Evolutionary conservation across 192 early-diverging fungal genomes (phyloP).

Genomic region (Backusella tuberculispora): DNA sequence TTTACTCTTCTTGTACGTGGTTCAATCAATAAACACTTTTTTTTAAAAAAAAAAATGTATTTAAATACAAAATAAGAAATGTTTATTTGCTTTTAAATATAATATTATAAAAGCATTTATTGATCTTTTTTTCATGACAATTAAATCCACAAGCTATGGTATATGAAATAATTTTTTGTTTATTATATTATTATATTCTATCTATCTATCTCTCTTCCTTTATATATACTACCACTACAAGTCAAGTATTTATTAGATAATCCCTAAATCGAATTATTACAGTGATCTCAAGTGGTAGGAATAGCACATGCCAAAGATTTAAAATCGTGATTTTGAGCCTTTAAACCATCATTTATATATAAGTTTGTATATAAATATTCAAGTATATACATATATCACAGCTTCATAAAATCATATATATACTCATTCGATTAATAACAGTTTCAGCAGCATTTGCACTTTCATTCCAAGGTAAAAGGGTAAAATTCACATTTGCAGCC

Average conservation of each 20-base stretch:
- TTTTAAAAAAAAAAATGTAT: too few species aligned
- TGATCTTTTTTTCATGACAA: conserved; percentile 74
- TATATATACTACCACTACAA: conserved; percentile 52
- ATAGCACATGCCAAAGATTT: conserved; percentile 71
- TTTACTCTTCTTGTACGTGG: too few species aligned
- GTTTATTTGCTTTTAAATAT: too few species aligned
- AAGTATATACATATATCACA: too few species aligned
- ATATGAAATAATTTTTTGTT: not conserved
- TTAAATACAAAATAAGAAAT: too few species aligned
- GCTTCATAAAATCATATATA: not conserved
- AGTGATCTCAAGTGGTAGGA: conserved; percentile 77
- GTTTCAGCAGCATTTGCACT: conserved; percentile 26
- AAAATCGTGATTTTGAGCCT: conserved; percentile 66
- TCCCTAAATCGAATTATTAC: conserved; percentile 78
- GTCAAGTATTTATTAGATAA: conserved; percentile 71
- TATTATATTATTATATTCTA: not conserved
- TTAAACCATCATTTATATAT: conserved; percentile 51
- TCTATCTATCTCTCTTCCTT: not conserved
- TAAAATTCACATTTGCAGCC: conserved; percentile 26
- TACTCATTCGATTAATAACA: conserved; percentile 33
- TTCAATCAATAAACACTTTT: too few species aligned
- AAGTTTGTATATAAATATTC: conserved; percentile 17
- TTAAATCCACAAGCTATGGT: conserved; percentile 66
- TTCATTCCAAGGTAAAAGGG: conserved; percentile 42
- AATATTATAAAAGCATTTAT: too few species aligned